Base-by-base conservation (phyloP, 768 basidiomycete genomes). In the Strobilomyces confusus region DNA sequence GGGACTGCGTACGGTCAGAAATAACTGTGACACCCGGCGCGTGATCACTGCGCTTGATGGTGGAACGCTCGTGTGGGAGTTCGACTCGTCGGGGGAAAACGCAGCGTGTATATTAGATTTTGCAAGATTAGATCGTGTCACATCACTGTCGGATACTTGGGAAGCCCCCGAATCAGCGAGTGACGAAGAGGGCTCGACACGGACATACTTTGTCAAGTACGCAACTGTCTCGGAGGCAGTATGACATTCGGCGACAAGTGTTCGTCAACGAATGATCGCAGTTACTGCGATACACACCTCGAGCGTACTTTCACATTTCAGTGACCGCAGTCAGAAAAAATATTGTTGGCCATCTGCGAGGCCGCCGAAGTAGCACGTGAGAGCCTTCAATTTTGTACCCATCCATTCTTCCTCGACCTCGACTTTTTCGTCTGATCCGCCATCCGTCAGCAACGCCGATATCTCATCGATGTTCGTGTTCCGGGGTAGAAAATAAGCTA, bases 371-470 rank as follows among this genome's bases (percentile, higher is more conserved):
- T 97, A 95, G 67, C 91, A 94, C 1, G 92, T 97, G 48, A 98
- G 71, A 0, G 95, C 95, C 65, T 98, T 98, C 41, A 98, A 71
- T 74, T 95, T 95, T 11, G 76, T 77, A 3, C 92, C 87, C 86
- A 92, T 95, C 94, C 93, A 98, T 67, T 92, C 92, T 70, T 98
- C 95, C 66, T 98, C 94, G 8, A 98, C 80, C 69, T 98, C 95
- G 11, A 95, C 79, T 69, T 69, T 75, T 69, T 93, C 91, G 36
- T 45, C 48, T 19, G 38, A 19, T 9, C 25, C 37, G 1, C 19
- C 12, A 32, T 29, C 41, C 19, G 66, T 63, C 23, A 81, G 65
- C 40, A 90, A 69, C 0, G 61, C 71, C 0, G 86, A 79, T 37
- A 97, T 77, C 65, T 98, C 92, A 8, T 83, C 72, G 15, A 98